Evolutionary conservation across 805 yeast genomes (phyloP).

Genomic region (Danielia reshetovae): DNA sequence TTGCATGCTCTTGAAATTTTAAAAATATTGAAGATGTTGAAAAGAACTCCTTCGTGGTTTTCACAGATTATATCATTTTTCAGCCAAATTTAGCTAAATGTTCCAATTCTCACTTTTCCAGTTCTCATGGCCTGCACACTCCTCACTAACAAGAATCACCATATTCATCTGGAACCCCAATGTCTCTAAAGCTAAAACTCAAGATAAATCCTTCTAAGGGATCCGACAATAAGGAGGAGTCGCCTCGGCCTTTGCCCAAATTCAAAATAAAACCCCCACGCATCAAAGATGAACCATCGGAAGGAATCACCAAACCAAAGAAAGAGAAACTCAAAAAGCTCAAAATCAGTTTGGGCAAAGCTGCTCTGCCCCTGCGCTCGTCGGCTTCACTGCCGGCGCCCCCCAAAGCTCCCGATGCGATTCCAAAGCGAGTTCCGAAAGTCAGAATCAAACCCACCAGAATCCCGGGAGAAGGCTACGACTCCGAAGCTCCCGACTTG

Average conservation of each 20-base stretch:
- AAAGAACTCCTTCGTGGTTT: no score
- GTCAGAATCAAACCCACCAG: conserved; percentile 57
- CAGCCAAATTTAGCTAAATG: no score
- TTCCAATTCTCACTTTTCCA: no score
- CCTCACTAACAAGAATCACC: no score
- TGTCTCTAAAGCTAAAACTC: conserved; percentile 20
- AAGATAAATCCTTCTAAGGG: conserved; percentile 14
- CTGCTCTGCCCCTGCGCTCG: conserved; percentile 1
- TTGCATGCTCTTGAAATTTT: no score
- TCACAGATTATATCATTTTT: no score
- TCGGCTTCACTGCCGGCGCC: conserved; percentile 3
- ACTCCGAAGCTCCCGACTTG: conserved; percentile 91
- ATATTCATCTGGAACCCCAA: no score
- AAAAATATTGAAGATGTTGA: no score
- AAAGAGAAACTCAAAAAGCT: conserved; percentile 22
- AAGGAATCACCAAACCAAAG: conserved; percentile 10
- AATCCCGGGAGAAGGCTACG: conserved; percentile 92
- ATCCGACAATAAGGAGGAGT: conserved; percentile 3
- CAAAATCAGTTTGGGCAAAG: conserved; percentile 20
- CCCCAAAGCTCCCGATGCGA: conserved; percentile 4
- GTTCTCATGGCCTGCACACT: no score
- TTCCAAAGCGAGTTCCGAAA: conserved; percentile 32
- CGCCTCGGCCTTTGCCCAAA: conserved; percentile 12
- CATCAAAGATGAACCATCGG: conserved; percentile 7
- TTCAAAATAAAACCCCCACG: conserved; percentile 21